Base-by-base conservation (phyloP, 1,284 basidiomycete genomes). In the Cryptococcus wingfieldii region DNA sequence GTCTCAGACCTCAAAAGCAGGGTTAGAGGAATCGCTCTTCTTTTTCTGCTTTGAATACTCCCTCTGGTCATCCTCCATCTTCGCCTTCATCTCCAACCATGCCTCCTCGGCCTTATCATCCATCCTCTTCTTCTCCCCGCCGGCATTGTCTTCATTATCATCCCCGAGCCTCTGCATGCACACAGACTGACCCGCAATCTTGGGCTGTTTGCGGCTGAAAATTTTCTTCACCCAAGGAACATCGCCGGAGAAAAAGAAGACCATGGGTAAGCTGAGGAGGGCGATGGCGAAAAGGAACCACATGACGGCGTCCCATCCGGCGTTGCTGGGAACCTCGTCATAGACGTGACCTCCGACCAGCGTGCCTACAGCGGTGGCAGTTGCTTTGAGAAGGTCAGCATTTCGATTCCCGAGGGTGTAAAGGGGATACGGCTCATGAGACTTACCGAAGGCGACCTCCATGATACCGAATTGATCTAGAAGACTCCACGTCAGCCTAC, bases 341-440 rank as follows among this genome's bases (percentile, higher is more conserved):
- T 75, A 75, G 52, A 75, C 64, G 51, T 72, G 72, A 13, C 74
- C 72, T 13, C 69, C 71, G 34, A 64, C 59, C 6, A 76, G 54
- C 0, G 74, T 64, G 14, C 74, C 74, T 6, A 75, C 48, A 1
- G 69, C 60, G 4, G 59, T 65, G 4, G 62, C 66, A 13, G 68
- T 51, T 2, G 70, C 66, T 69, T 50, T 6, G 16, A 10, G 25
- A 28, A 31, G 49, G 18, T 55, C 39, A 48, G 39, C 25, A 28
- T 28, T 16, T 9, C 12, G 41, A 23, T 7, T 1, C 41, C 14
- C 41, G 5, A 28, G 10, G 45, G 27, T 34, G 23, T 23, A 23
- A 3, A 23, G 23, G 23, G 23, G 23, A 3, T 23, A 23, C 23
- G 23, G 23, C 23, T 23, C 23, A 25, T 16, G 9, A 14, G 41